Base-by-base conservation (phyloP, 169 alveolate genomes). In the Plasmodium vivax region DNA sequence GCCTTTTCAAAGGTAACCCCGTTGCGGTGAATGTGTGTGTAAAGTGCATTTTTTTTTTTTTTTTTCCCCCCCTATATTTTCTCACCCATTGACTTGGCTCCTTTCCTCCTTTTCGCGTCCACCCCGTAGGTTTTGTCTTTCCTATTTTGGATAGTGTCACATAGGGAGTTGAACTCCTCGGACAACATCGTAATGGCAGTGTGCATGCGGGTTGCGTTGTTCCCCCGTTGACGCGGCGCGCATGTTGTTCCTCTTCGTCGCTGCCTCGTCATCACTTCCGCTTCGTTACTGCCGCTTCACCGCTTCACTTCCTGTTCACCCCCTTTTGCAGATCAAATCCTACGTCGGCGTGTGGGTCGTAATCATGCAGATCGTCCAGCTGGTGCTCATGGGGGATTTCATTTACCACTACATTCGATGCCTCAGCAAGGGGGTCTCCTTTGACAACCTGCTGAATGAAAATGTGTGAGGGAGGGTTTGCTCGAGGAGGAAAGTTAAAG, bases 141-240 rank as follows among this genome's bases (percentile, higher is more conserved):
- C 84, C 95, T 98, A 32, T 98, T 98, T 96, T 98, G 99, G 99
- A 81, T 98, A n/a, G 96, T 98, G 9, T 96, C 99, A 83, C 97
- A 95, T 96, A 93, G 91, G 43, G 99, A 98, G 90, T 91, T 98
- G 75, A 98, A 98, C 85, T 96, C 97, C 82, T 96, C 85, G 27
- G 97, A 97, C 45, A 95, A 93, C 80, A 92, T 96, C 56, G 93
- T 73, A 93, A 93, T 74, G 23, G 7, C 16, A 54, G 71, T 45
- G 19, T 84, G 27, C 51, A 58, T n/a, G 23, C 12, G 34, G 32
- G 34, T 75, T 85, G 30, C 14, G 16, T 41, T 23, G 16, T 41
- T 23, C 51, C 30, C 51, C 41, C 2, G 62, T 27, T 27, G 51
- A 23, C 71, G 56, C 41, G 30, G n/a, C 0, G 14, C 71, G 41